These are phyloP conservation scores for Saccharomycopsis fermentans DNA, from an alignment of 805 yeast genomes.

Conservation along the genomic window DNA sequence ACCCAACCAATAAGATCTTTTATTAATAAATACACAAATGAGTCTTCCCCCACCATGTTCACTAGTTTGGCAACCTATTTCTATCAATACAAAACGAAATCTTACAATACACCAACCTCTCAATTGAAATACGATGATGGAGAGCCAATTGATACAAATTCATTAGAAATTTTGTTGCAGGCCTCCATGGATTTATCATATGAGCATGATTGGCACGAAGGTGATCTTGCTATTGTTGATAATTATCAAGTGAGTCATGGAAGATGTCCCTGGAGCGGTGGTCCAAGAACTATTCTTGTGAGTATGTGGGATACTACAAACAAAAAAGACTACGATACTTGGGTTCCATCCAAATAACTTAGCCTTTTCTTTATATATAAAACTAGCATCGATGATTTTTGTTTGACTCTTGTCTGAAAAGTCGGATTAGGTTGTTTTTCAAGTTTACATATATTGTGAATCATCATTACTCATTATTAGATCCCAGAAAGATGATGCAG, in stretches of 20 bases:
- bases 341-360: neutral
- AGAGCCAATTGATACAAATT: constrained; percentile 18
- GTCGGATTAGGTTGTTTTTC: no score
- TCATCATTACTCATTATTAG: no score
- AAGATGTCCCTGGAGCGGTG: constrained; percentile 24
- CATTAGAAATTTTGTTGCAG: constrained; percentile 20
- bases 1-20: constrained; percentile 20
- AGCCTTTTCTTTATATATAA: no score
- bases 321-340: neutral
- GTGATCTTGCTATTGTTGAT: constrained; percentile 29
- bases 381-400: no score
- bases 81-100: constrained; percentile 14
- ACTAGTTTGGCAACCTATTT: constrained; percentile 23
- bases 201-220: constrained; percentile 25
- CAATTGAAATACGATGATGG: constrained; percentile 21
- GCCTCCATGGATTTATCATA: constrained; percentile 22
- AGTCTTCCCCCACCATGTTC: constrained; percentile 20
- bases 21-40: constrained; percentile 3
- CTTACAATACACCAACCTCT: constrained; percentile 7
- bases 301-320: constrained; percentile 28
- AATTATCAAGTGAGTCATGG: constrained; percentile 30
- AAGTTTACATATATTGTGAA: no score
- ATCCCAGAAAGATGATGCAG: no score
- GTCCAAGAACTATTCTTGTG: constrained; percentile 26
- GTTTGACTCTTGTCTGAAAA: no score